phyloP scores from a whole-genome alignment of 2,329 filamentous ascomycete species.

The Drechslera avenae region DNA sequence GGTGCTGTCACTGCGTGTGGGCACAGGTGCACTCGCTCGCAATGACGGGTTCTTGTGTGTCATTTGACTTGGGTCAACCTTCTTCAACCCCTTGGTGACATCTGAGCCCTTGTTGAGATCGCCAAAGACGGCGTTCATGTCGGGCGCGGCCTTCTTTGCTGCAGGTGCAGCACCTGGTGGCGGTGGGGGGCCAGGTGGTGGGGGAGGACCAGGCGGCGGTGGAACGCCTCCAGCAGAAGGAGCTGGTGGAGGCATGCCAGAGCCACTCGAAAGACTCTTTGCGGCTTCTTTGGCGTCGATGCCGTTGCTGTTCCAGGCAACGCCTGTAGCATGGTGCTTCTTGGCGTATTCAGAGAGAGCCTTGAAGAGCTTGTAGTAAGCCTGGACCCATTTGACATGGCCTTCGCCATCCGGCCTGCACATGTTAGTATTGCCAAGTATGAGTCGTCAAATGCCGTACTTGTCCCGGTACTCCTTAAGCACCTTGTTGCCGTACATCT shows the following conservation, averaged over 20 bases:
- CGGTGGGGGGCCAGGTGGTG: conserved; percentile 58
- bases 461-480: conserved; percentile 88
- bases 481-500: conserved; percentile 95
- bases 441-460: conserved; percentile 51
- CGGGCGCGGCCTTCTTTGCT: conserved; percentile 56
- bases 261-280: conserved; percentile 57
- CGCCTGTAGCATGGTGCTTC: conserved; percentile 76
- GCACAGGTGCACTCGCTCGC: conserved; percentile 72
- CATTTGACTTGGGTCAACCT: conserved; percentile 95
- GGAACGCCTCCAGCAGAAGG: conserved; percentile 63
- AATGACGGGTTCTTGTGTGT: conserved; percentile 97
- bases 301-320: conserved; percentile 84
- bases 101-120: conserved; percentile 86
- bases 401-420: conserved; percentile 65
- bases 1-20: conserved; percentile 61
- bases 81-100: conserved; percentile 87
- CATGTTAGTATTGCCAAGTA: conserved; percentile 18
- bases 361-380: conserved; percentile 91
- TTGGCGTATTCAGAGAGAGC: conserved; percentile 84
- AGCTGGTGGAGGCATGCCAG: conserved; percentile 71
- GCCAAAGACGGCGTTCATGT: conserved; percentile 86
- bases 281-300: conserved; percentile 74
- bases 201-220: conserved; percentile 69
- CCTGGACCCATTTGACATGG: conserved; percentile 85
- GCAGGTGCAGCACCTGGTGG: conserved; percentile 56